A percentile compares a stretch with the other conserved stretches of the same genome.
Conservation (phyloP, 805 yeast species). For the Kodamaea kakaduensis region DNA sequence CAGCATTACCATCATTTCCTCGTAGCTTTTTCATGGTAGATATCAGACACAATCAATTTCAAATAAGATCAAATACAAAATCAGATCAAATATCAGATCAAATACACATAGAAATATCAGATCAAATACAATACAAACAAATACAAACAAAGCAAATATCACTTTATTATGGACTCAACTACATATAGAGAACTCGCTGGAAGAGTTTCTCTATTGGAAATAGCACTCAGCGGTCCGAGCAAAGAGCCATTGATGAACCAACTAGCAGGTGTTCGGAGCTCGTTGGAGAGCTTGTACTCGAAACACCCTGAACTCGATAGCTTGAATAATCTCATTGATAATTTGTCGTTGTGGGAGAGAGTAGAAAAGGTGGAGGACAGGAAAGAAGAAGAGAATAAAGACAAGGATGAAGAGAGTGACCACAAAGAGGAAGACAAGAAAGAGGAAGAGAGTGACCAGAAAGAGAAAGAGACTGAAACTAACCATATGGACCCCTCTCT, state of each 20-base stretch:
- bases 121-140: too few relatives aligned
- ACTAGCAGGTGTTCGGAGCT: conserved; percentile 12
- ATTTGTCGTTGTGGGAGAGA: conserved; percentile 18
- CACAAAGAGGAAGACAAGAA: neutral
- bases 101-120: too few relatives aligned
- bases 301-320: conserved; percentile 17
- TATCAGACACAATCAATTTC: too few relatives aligned
- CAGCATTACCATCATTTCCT: neutral
- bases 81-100: too few relatives aligned
- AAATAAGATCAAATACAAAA: too few relatives aligned
- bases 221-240: conserved; percentile 7
- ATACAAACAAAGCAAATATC: too few relatives aligned
- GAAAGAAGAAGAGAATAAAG: neutral
- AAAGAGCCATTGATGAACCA: conserved; percentile 14
- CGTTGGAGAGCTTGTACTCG: conserved; percentile 14
- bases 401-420: conserved; percentile 1
- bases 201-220: conserved; percentile 11
- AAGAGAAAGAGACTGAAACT: neutral
- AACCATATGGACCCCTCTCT: neutral
- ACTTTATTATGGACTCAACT: conserved; percentile 10
- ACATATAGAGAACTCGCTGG: conserved; percentile 10
- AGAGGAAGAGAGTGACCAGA: neutral
- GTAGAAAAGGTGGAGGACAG: conserved; percentile 5
- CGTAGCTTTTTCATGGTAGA: too few relatives aligned
- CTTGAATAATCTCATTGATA: conserved; percentile 16